Conservation (phyloP, 1,139 yeast genomes). For the Eremothecium coryli region DNA sequence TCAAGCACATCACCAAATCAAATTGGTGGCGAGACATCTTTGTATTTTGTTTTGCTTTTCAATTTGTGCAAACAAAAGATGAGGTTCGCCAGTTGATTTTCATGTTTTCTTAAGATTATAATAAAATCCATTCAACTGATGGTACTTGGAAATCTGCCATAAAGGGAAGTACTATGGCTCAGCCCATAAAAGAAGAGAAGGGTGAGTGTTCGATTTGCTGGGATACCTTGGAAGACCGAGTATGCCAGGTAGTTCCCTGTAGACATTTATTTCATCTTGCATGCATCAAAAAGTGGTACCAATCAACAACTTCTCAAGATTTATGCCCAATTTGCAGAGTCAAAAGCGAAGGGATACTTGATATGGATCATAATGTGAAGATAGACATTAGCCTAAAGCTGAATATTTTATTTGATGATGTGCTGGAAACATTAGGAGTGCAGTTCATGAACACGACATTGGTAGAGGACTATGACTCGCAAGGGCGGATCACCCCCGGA, state of each 20-base stretch:
- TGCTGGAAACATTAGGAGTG: background rate
- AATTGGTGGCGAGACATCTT: constrained; percentile 84
- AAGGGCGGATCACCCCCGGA: background rate
- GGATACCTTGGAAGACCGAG: constrained; percentile 20
- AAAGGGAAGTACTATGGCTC: too few relatives aligned
- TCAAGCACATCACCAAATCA: constrained; percentile 77
- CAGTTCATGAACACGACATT: background rate
- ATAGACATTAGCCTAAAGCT: constrained; percentile 8
- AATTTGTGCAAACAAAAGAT: too few relatives aligned
- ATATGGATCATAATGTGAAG: constrained; percentile 11
- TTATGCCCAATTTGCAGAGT: constrained; percentile 26
- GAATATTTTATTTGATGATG: constrained; percentile 1
- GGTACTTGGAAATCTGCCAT: too few relatives aligned
- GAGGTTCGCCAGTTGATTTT: too few relatives aligned
- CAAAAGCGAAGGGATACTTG: constrained; percentile 12
- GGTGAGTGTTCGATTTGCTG: constrained; percentile 22
- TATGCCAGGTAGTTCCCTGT: constrained; percentile 22
- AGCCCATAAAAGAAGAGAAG: background rate
- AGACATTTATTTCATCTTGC: constrained; percentile 22
- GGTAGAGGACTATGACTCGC: background rate
- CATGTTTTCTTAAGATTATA: too few relatives aligned
- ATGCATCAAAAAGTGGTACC: constrained; percentile 29
- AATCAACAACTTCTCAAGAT: constrained; percentile 15
- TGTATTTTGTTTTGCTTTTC: background rate
- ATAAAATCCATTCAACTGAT: too few relatives aligned